phyloP scores from a whole-genome alignment of 2,329 filamentous ascomycete species.

The Cadophora malorum region DNA sequence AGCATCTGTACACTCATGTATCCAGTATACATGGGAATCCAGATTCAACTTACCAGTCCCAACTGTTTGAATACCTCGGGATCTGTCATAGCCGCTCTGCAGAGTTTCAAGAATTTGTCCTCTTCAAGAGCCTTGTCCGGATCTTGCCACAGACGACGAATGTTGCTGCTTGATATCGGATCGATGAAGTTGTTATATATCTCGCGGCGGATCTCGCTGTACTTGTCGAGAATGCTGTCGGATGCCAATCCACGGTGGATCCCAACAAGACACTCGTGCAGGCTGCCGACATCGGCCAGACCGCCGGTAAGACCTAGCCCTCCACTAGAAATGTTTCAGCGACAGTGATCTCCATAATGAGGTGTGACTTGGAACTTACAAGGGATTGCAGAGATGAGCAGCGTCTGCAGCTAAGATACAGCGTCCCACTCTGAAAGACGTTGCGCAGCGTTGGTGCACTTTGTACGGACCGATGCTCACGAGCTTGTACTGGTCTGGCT shows the following conservation, averaged over 20 bases:
- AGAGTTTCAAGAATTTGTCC: neutral
- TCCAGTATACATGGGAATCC: no score
- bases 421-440: neutral
- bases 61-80: neutral
- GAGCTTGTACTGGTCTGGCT: neutral
- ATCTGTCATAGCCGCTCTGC: neutral
- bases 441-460: slow-evolving; percentile 1
- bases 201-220: neutral
- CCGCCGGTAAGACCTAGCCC: neutral
- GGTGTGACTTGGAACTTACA: no score
- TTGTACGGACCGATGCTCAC: neutral
- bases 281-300: neutral
- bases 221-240: slow-evolving; percentile 1
- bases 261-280: slow-evolving; percentile 4
- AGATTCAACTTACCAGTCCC: neutral
- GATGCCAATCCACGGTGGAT: neutral
- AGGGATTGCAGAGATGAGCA: slow-evolving; percentile 5
- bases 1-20: neutral
- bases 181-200: neutral
- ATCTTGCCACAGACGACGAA: neutral
- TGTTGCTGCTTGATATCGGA: neutral
- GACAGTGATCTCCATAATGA: no score
- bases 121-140: neutral
- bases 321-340: no score
- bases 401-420: slow-evolving; percentile 1